Evolutionary conservation across 2,329 filamentous ascomycete genomes (phyloP).

Genomic region (Fusarium ramigenum): DNA sequence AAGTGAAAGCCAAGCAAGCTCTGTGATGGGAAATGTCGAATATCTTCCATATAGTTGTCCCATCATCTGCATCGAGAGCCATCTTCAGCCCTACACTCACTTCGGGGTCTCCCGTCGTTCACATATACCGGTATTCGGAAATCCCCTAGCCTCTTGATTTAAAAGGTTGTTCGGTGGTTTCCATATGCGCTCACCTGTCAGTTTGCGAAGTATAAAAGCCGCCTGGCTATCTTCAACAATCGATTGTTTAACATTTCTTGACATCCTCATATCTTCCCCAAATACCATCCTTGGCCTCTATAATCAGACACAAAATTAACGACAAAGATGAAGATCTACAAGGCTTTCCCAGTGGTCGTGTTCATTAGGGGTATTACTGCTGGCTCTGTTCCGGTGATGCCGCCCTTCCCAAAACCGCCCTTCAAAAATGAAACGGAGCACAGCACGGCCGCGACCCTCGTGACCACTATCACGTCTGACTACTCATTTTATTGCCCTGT

Average conservation of each 20-base stretch:
- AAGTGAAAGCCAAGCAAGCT: not conserved
- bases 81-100: not conserved
- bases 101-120: not conserved
- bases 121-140: not conserved
- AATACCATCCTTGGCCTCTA: not conserved
- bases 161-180: not conserved
- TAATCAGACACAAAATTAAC: not conserved
- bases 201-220: not conserved
- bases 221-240: not conserved
- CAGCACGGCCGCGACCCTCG: conserved; percentile 33
- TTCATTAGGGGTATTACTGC: conserved; percentile 10
- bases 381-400: not conserved
- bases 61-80: not conserved
- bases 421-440: not conserved
- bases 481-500: conserved; percentile 58
- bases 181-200: not conserved
- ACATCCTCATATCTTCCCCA: not conserved
- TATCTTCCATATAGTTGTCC: not conserved
- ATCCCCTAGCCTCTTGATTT: not conserved
- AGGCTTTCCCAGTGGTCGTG: conserved; percentile 1
- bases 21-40: not conserved
- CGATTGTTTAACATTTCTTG: not conserved
- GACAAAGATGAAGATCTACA: conserved; percentile 9
- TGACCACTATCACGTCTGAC: conserved; percentile 51
- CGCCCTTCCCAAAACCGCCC: not conserved